Evolutionary conservation across 345 rosid species (phyloP).

Genomic region (Arabidopsis arenosa): DNA sequence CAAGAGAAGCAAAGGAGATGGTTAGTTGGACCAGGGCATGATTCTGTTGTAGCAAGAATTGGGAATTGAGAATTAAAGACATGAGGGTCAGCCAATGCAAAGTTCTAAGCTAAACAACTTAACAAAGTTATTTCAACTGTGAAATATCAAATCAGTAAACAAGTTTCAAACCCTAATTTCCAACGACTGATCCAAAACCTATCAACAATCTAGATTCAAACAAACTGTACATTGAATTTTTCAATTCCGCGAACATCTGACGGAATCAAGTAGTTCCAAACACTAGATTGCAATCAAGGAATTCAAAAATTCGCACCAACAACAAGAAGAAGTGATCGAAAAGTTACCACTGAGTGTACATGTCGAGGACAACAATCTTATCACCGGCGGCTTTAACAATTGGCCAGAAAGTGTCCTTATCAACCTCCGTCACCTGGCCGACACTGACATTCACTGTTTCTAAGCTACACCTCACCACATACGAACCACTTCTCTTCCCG

Average conservation of each 20-base stretch:
- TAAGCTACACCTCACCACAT: slow-evolving; percentile 63
- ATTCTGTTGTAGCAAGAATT: slow-evolving; percentile 1
- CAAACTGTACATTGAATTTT: neutral
- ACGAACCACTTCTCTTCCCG: slow-evolving; percentile 24
- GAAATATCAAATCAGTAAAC: neutral
- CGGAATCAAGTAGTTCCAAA: neutral
- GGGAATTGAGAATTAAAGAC: neutral
- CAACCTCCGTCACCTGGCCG: slow-evolving; percentile 86
- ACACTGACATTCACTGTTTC: slow-evolving; percentile 67
- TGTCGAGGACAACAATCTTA: slow-evolving; percentile 86
- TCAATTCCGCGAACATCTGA: neutral
- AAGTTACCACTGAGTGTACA: slow-evolving; percentile 92
- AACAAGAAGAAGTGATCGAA: neutral
- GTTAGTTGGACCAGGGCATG: neutral
- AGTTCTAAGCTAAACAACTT: neutral
- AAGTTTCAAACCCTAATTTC: neutral
- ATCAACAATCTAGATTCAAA: neutral
- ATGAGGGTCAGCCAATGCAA: neutral
- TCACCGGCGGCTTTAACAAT: slow-evolving; percentile 82
- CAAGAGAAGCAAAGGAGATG: slow-evolving; percentile 1
- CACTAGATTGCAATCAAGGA: slow-evolving; percentile 6
- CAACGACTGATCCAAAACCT: neutral
- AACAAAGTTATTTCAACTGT: neutral
- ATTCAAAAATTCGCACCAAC: neutral
- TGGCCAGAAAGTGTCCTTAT: slow-evolving; percentile 93